Base-by-base conservation (phyloP, 139 green algal species). In the Picochlorum sp. region DNA sequence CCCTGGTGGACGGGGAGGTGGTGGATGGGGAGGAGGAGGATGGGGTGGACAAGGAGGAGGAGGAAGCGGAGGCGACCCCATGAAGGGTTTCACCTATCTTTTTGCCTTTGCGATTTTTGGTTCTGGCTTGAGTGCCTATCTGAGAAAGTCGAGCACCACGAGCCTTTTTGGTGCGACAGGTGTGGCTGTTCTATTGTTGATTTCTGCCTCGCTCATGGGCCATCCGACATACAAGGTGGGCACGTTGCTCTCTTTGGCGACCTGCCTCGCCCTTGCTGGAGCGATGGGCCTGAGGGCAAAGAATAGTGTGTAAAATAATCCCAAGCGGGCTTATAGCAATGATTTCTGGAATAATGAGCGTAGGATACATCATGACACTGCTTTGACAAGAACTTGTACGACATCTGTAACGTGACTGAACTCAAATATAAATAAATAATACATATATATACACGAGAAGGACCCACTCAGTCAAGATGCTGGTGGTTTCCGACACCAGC, bases 21-120 rank as follows among this genome's bases (percentile, higher is more conserved):
- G 71, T 20, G 57, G 57, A 21, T 52, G 60, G 14, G 26, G 34
- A 26, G 26, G 62, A 50, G 55, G 62, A 8, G 30, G 58, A 44
- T 20, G 61, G 13, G 37, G 65, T 23, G 38, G 62, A 28, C 16
- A 37, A 30, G 41, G 69, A 21, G 59, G 57, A 18, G 30, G 56
- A 24, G 37, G 64, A 32, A 21, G 63, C 32, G 70, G 57, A 14
- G 59, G 49, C 15, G 51, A 66, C 34, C 41, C 37, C 14, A 77
- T 77, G 70, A 65, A 65, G 14, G 38, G 49, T 9, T 61, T 52
- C 37, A 77, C 70, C 3, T 77, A 77, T 24, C 18, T 77, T 6
- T 77, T 72, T 49, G 37, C 57, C 15, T 14, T 60, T 13, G 9
- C 52, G 4, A 50, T 77, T 3, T 47, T 72, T 23, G 51, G 32